phyloP scores from a whole-genome alignment of 2,329 filamentous ascomycete genomes.

The Cladorrhinum sp. region DNA sequence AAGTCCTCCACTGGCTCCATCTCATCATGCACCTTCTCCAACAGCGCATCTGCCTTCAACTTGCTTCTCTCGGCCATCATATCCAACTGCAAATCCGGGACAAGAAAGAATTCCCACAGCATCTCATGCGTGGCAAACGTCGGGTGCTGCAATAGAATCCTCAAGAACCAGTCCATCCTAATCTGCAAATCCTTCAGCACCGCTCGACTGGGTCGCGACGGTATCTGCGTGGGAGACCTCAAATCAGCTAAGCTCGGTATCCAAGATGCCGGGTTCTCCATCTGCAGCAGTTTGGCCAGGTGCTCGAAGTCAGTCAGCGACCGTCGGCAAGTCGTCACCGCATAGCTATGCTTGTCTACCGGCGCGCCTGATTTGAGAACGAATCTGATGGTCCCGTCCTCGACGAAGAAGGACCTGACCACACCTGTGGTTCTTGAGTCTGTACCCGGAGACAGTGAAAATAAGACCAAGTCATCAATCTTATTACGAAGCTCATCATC shows the following conservation, averaged over 20 bases:
- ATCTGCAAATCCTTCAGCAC: slow-evolving; percentile 85
- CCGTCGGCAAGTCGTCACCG: slow-evolving; percentile 88
- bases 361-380: slow-evolving; percentile 93
- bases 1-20: slow-evolving; percentile 80
- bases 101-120: slow-evolving; percentile 98
- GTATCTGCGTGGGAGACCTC: slow-evolving; percentile 87
- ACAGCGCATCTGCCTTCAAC: slow-evolving; percentile 77
- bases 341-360: slow-evolving; percentile 76
- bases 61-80: slow-evolving; percentile 87
- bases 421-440: slow-evolving; percentile 88
- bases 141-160: slow-evolving; percentile 79
- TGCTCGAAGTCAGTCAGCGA: slow-evolving; percentile 90
- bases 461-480: slow-evolving; percentile 88
- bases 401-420: slow-evolving; percentile 93
- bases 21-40: slow-evolving; percentile 85
- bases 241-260: slow-evolving; percentile 75
- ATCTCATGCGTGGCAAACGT: slow-evolving; percentile 96
- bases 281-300: slow-evolving; percentile 73
- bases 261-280: slow-evolving; percentile 95
- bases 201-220: slow-evolving; percentile 84
- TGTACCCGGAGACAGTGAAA: slow-evolving; percentile 67
- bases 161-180: slow-evolving; percentile 82
- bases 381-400: slow-evolving; percentile 88
- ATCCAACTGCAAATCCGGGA: slow-evolving; percentile 85
- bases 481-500: slow-evolving; percentile 96